Percentiles rank a stretch among this genome's conserved stretches.
These are phyloP conservation scores for Drosera capensis DNA, from an alignment of 148 eudicot species.

Conservation along the genomic window DNA sequence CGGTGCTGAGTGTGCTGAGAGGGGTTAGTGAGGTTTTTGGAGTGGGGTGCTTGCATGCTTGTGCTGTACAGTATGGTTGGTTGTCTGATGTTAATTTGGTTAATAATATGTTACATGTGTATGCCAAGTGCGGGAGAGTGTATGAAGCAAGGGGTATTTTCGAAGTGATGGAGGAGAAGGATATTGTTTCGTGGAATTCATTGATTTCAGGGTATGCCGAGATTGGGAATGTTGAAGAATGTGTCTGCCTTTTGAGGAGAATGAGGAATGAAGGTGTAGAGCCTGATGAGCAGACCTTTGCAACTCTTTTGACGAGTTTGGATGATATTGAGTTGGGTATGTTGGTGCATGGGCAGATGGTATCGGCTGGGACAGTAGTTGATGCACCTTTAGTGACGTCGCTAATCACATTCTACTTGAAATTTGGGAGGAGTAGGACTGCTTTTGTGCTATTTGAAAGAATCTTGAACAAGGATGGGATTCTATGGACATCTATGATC, in stretches of 20 bases:
- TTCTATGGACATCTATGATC: conserved; percentile 72
- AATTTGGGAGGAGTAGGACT: conserved; percentile 24
- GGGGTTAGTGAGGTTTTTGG: conserved; percentile 32
- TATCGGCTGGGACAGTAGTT: conserved; percentile 32
- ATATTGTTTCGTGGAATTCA: conserved; percentile 83
- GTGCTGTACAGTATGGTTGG: conserved; percentile 32
- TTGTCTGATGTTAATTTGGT: conserved; percentile 24
- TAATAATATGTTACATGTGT: conserved; percentile 50
- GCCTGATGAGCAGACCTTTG: conserved; percentile 67
- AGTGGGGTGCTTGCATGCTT: conserved; percentile 42
- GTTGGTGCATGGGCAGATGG: conserved; percentile 45
- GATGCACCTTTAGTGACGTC: conserved; percentile 49
- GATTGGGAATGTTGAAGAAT: conserved; percentile 26
- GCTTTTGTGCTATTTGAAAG: conserved; percentile 42
- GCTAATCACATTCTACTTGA: conserved; percentile 44
- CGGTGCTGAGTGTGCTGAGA: conserved; percentile 37
- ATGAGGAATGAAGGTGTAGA: conserved; percentile 42
- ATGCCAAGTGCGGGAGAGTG: conserved; percentile 53
- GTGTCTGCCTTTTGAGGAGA: conserved; percentile 18
- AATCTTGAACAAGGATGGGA: conserved; percentile 40
- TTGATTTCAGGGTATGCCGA: conserved; percentile 45
- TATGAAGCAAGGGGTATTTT: conserved; percentile 43
- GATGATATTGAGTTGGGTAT: conserved; percentile 29
- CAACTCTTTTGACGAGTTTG: conserved; percentile 30
- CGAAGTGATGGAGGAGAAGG: conserved; percentile 41